Percentiles rank a stretch among this genome's conserved stretches.
Evolutionary conservation across 768 basidiomycete genomes (phyloP).

Genomic region (Mycena venus): DNA sequence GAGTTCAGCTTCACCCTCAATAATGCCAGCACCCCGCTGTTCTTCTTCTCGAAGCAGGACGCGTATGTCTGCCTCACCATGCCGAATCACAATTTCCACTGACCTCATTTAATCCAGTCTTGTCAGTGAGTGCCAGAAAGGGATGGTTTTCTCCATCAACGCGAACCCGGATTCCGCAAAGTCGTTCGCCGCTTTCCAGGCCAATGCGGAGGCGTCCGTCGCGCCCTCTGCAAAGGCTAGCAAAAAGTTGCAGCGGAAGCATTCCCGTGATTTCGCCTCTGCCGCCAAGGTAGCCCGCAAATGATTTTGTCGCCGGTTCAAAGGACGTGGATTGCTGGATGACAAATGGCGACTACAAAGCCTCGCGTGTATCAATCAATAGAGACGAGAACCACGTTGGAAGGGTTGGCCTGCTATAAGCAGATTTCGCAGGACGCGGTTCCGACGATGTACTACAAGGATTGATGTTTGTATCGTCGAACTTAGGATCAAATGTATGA

Average conservation of each 20-base stretch:
- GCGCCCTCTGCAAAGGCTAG: not conserved
- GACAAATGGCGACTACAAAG: not conserved
- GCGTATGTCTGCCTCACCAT: not conserved
- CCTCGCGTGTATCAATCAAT: not conserved
- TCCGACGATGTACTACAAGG: not conserved
- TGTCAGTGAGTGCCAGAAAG: not conserved
- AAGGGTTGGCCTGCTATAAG: not conserved
- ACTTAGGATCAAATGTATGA: too few species aligned
- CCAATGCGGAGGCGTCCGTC: not conserved
- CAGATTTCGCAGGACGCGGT: not conserved
- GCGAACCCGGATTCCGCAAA: not conserved
- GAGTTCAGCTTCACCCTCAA: constrained; percentile 61
- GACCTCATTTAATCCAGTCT: not conserved
- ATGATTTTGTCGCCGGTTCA: not conserved
- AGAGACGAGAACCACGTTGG: not conserved
- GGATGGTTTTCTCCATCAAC: constrained; percentile 12
- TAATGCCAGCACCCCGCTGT: constrained; percentile 61
- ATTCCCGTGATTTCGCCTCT: not conserved
- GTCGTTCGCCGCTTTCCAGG: constrained; percentile 16
- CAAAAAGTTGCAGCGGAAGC: not conserved
- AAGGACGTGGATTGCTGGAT: not conserved
- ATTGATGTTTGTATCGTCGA: not conserved
- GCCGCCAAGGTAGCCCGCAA: not conserved
- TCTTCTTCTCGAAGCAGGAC: constrained; percentile 63
- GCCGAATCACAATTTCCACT: not conserved